phyloP scores from a whole-genome alignment of 768 basidiomycete species.

The Tricholoma sp. region DNA sequence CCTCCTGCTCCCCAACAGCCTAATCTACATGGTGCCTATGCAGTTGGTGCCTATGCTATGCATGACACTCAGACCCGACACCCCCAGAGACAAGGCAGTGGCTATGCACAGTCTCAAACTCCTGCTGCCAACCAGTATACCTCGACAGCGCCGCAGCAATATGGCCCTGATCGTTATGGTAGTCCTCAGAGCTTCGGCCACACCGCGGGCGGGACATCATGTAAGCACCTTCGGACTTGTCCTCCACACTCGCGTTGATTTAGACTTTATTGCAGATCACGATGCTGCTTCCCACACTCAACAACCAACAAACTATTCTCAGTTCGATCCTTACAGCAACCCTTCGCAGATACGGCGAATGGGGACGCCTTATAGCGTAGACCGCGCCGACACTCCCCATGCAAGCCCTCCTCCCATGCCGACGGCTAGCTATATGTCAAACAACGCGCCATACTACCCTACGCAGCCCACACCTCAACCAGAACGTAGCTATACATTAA shows the following conservation, averaged over 20 bases:
- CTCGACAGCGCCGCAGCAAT: conserved; percentile 23
- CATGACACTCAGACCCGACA: conserved; percentile 12
- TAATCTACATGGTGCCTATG: conserved; percentile 23
- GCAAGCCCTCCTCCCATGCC: conserved; percentile 25
- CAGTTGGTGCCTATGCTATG: conserved; percentile 7
- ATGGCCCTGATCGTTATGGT: conserved; percentile 31
- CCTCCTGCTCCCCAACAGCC: conserved; percentile 44
- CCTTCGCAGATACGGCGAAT: conserved; percentile 17
- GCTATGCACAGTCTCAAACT: conserved; percentile 19
- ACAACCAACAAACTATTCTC: conserved; percentile 39
- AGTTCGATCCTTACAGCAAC: conserved; percentile 45
- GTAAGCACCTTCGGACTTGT: conserved; percentile 31
- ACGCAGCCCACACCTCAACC: conserved; percentile 21
- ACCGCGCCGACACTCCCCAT: conserved; percentile 16
- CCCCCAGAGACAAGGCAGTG: conserved; percentile 14
- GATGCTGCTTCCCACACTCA: conserved; percentile 44
- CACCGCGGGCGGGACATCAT: conserved; percentile 44
- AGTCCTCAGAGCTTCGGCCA: conserved; percentile 45
- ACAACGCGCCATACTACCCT: conserved; percentile 21
- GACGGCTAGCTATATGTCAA: conserved; percentile 17
- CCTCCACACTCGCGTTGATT: background rate
- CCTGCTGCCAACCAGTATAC: conserved; percentile 30
- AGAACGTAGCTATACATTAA: conserved; percentile 52
- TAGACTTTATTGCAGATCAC: conserved; percentile 40
- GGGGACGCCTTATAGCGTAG: conserved; percentile 7